Base-by-base conservation (phyloP, 805 yeast species). In the Myxozyma sirexii region DNA sequence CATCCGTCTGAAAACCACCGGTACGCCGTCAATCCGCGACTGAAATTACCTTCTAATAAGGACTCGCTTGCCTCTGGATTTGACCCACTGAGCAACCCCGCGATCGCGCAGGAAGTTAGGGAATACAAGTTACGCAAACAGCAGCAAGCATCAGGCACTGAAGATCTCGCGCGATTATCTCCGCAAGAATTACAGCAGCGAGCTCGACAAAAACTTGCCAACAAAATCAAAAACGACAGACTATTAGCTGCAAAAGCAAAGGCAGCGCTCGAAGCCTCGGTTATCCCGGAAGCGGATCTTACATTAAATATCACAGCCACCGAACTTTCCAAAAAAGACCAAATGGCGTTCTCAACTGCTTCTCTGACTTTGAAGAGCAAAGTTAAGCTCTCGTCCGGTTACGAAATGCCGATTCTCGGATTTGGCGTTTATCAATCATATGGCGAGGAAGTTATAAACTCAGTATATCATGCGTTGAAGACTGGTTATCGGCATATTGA, bases 381-480 rank as follows among this genome's bases (percentile, higher is more conserved):
- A 26, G 55, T 54, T 15, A 39, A 37, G 37, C 60, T 62, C 38
- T 60, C 65, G 4, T 84, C 88, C 66, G 94, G 94, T 52, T 72
- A 77, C 61, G 79, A 80, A 66, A 85, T 88, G 83, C 96, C 96
- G 57, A 75, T 82, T 56, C 84, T 87, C 63, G 96, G 96, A 54
- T 80, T 88, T 60, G 96, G 96, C 42, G 84, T 87, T 74, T 88
- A 94, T 93, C 88, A 88, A 73, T 85, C 88, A 63, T 80, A 83
- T 69, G 81, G 82, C 54, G 82, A 75, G 37, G 79, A 82, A 43
- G 84, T 88, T 63, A 85, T 90, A 31, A 83, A 82, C 54, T 84
- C 85, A 63, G 59, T 56, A 5, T 88, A 87, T 80, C 84, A 88
- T 48, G 97, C 97, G 68, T 87, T 90, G 71, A 87, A 88, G 70